Evolutionary conservation across 495 filamentous ascomycete genomes (phyloP), one percentile per base, ranked within the genome.

Genomic region (Daldinia concentrica): DNA sequence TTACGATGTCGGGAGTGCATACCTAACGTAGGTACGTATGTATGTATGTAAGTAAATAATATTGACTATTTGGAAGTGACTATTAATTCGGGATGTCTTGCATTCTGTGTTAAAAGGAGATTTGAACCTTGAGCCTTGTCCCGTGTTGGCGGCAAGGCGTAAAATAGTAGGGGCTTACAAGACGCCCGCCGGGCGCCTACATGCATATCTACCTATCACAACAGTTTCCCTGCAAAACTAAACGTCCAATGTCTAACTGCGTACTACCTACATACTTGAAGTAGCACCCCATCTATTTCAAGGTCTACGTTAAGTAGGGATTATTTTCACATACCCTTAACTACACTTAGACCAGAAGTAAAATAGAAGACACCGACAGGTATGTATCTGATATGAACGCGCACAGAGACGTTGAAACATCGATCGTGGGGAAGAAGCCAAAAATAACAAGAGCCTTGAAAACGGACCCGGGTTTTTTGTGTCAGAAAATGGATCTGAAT

Each of bases 401-500:
- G 19, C 36, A 56, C 37, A 37, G 41, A 51, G 41, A 26, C n/a
- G 62, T 68, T 61, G 69, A 72, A 68, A 72, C 69, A 60, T 34
- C 59, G 63, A 66, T 67, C 56, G 68, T 54, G 68, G 70, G 58
- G 58, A 59, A 55, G n/a, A 54, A 48, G 59, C 69, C 58, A 66
- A 72, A 64, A 65, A 75, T 69, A 66, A 7, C 12, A 26, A 26
- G 22, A 19, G 55, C 56, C 56, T 45, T 56, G 19, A 12, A 67
- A 9, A 30, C 26, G 58, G 62, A 48, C 48, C 61, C 32, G 63
- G 55, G 66, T 17, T 62, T 61, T 24, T 9, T 64, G 74, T 76
- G 48, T 76, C 74, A 76, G 67, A 74, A 36, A 50, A 7, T 30
- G 9, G 57, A 66, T 65, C 72, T 56, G 64, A 64, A 63, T 62